A percentile compares a stretch with the other conserved stretches of the same genome.
phyloP scores from a whole-genome alignment of 352 stramenopile genomes.

The Phytopythium aichiense region DNA sequence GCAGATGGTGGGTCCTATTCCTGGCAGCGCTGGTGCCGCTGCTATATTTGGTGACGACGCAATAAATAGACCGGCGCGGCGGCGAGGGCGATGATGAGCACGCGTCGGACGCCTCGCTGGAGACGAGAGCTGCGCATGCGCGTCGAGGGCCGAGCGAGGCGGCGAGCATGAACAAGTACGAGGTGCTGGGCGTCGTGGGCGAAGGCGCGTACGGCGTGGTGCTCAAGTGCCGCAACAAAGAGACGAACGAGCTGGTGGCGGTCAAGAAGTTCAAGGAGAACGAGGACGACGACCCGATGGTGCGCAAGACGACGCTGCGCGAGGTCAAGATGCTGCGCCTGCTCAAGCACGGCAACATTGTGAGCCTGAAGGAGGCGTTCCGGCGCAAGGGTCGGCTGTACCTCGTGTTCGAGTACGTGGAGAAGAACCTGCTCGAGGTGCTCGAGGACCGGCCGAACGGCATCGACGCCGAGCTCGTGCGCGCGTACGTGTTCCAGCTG shows the following conservation, averaged over 20 bases:
- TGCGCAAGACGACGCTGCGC: constrained; percentile 91
- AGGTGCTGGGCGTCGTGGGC: constrained; percentile 91
- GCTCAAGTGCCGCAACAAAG: constrained; percentile 92
- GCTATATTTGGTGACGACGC: background rate
- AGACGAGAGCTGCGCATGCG: background rate
- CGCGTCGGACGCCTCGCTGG: background rate
- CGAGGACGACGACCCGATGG: constrained; percentile 88
- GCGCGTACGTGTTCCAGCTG: constrained; percentile 98
- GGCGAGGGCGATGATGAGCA: background rate
- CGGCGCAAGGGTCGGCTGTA: constrained; percentile 95
- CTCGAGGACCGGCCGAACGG: constrained; percentile 90
- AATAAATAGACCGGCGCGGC: background rate
- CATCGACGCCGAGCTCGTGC: constrained; percentile 91
- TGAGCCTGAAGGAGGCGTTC: constrained; percentile 97
- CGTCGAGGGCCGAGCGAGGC: background rate
- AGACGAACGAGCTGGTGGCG: constrained; percentile 96
- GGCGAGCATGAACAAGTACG: constrained; percentile 92
- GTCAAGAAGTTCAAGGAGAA: constrained; percentile 99
- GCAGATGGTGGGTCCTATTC: background rate
- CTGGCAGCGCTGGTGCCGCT: background rate
- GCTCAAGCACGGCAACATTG: constrained; percentile 98
- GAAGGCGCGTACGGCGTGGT: constrained; percentile 94
- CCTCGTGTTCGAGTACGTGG: constrained; percentile 98
- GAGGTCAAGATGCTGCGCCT: constrained; percentile 99
- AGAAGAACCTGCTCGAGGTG: constrained; percentile 95